Evolutionary conservation across 2,329 filamentous ascomycete species (phyloP), one percentile per base, ranked within the genome.

Genomic region (Microdochium paspali): DNA sequence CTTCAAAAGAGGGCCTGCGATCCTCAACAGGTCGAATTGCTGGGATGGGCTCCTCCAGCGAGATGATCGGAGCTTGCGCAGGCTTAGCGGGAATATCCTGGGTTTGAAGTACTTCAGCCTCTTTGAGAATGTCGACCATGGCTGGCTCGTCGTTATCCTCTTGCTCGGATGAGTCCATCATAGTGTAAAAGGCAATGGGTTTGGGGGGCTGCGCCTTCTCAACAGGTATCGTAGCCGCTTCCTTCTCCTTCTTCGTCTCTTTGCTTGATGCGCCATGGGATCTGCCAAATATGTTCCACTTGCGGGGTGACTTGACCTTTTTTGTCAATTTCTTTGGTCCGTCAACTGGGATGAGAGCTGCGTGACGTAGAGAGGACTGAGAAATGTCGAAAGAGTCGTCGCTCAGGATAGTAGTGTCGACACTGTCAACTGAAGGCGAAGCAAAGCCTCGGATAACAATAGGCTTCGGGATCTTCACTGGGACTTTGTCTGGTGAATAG

Each of bases 271-370:
- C 66, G 30, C 62, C 70, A 25, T 78, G 74, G 0, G 75, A 75
- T 44, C 78, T 70, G 44, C 79, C 72, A 53, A 84, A 84, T 12
- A 83, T 59, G 52, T 82, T 83, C 80, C 80, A 84, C 54, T 76
- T 81, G 7, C 75, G 71, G 23, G 79, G 78, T 24, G 76, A 79
- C 40, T 69, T 73, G 1, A 72, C 59, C 46, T 71, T 69, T 59
- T 80, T 82, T 21, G 71, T 68, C 21, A 79, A 61, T 59, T 82
- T 83, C 61, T 74, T 81, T 0, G 75, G 65, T 25, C 57, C 59
- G 20, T 58, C 53, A 21, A 52, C 57, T 24, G 65, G 53, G 42
- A 69, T 61, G 18, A 40, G 35, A 6, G 18, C 35, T 7, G n/a
- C 35, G 15, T 40, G 35, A 3, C 35, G 35, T 20, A 21, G 10